Conservation (phyloP, 345 rosid species). For the Eutrema heterophyllum region DNA sequence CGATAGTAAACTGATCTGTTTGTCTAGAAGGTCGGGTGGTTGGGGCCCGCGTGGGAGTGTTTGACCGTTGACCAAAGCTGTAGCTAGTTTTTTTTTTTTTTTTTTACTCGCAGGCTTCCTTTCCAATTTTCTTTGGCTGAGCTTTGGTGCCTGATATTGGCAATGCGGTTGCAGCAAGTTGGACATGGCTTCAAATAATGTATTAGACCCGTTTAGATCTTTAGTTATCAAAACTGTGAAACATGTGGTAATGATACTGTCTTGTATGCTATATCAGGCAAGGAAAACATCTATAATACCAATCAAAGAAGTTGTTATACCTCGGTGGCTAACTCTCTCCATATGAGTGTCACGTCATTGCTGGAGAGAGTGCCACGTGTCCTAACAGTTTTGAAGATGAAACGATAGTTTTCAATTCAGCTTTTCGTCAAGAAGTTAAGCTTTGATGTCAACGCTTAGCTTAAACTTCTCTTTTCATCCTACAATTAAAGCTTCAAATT, state of each 20-base stretch:
- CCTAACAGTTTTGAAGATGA: no score
- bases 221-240: slow-evolving; percentile 1
- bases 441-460: no score
- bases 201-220: neutral
- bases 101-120: no score
- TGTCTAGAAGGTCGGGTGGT: slow-evolving; percentile 68
- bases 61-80: slow-evolving; percentile 46
- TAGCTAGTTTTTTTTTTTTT: no score
- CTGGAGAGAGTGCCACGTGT: no score
- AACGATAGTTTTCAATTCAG: no score
- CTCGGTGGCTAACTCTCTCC: no score
- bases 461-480: no score
- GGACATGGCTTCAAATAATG: slow-evolving; percentile 61
- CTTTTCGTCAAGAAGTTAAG: no score
- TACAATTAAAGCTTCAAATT: no score
- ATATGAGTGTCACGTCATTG: no score
- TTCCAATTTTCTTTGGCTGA: slow-evolving; percentile 60
- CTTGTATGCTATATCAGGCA: neutral
- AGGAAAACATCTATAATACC: neutral
- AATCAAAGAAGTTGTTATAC: slow-evolving; percentile 31
- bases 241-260: neutral
- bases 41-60: slow-evolving; percentile 48
- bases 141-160: slow-evolving; percentile 79
- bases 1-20: slow-evolving; percentile 67
- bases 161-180: slow-evolving; percentile 79